Percentiles rank a stretch among this genome's conserved stretches.
Evolutionary conservation across 2,329 filamentous ascomycete species (phyloP).

Genomic region (Trichoderma harzianum): DNA sequence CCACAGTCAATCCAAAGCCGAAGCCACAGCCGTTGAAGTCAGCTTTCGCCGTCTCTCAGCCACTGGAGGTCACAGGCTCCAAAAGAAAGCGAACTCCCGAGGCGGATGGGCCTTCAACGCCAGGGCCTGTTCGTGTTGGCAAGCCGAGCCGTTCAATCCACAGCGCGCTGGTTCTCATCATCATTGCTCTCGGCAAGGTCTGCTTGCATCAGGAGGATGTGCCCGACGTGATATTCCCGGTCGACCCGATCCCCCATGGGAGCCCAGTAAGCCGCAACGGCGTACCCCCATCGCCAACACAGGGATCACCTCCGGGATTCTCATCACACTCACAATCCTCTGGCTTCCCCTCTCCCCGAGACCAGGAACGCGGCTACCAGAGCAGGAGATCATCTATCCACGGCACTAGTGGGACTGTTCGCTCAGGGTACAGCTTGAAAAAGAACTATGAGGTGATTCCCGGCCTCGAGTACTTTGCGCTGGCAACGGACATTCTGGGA

Average conservation of each 20-base stretch:
- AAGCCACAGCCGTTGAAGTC: slow-evolving; percentile 28
- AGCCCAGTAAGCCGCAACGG: slow-evolving; percentile 47
- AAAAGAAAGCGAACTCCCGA: slow-evolving; percentile 58
- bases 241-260: slow-evolving; percentile 33
- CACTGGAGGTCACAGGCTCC: slow-evolving; percentile 30
- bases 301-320: slow-evolving; percentile 51
- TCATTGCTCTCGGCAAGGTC: slow-evolving; percentile 84
- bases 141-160: slow-evolving; percentile 64
- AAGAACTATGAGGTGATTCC: slow-evolving; percentile 81
- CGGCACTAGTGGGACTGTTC: slow-evolving; percentile 29
- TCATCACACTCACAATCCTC: slow-evolving; percentile 48
- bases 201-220: slow-evolving; percentile 56
- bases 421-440: slow-evolving; percentile 33
- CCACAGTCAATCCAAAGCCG: slow-evolving; percentile 31
- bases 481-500: slow-evolving; percentile 81
- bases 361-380: slow-evolving; percentile 43
- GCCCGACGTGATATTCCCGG: slow-evolving; percentile 52
- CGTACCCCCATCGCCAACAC: slow-evolving; percentile 49
- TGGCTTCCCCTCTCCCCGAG: slow-evolving; percentile 50
- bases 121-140: slow-evolving; percentile 38
- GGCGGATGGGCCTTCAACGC: slow-evolving; percentile 32
- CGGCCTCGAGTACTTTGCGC: slow-evolving; percentile 84
- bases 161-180: slow-evolving; percentile 77
- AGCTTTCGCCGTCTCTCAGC: slow-evolving; percentile 32
- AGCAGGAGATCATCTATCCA: slow-evolving; percentile 54